Conservation (phyloP, 805 yeast species). For the Kodamaea kakaduensis region DNA sequence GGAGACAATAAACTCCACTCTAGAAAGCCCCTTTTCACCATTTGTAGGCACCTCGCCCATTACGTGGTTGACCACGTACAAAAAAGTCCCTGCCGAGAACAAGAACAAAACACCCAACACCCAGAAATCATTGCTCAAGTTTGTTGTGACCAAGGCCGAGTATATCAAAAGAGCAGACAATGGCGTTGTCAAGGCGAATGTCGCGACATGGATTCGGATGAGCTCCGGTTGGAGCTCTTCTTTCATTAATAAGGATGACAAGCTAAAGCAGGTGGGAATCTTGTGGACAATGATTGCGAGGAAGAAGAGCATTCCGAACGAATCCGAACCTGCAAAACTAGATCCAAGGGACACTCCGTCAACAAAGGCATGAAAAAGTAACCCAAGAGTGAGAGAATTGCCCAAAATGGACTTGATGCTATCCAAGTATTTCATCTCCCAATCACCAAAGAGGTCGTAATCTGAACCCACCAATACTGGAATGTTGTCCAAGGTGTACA, state of each 20-base stretch:
- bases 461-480: constrained; percentile 9
- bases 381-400: constrained; percentile 55
- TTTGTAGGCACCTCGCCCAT: constrained; percentile 33
- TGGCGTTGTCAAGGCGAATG: constrained; percentile 62
- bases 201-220: constrained; percentile 44
- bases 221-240: constrained; percentile 27
- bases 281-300: constrained; percentile 66
- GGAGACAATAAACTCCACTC: constrained; percentile 16
- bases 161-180: constrained; percentile 53
- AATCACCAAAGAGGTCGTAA: constrained; percentile 5
- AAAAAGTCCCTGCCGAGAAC: constrained; percentile 69
- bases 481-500: constrained; percentile 49
- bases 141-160: constrained; percentile 29
- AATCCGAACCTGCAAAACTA: constrained; percentile 38
- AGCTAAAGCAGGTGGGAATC: constrained; percentile 70
- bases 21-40: constrained; percentile 10
- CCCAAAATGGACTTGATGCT: constrained; percentile 25
- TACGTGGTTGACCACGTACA: constrained; percentile 67
- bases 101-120: constrained; percentile 54
- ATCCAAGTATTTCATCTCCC: constrained; percentile 13
- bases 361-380: constrained; percentile 61
- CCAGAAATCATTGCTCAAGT: constrained; percentile 25
- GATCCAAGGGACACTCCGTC: constrained; percentile 76
- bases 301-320: constrained; percentile 45
- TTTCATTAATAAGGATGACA: constrained; percentile 49